These are phyloP conservation scores for Lepraria neglecta DNA, from an alignment of 495 filamentous ascomycete species.

Conservation along the genomic window DNA sequence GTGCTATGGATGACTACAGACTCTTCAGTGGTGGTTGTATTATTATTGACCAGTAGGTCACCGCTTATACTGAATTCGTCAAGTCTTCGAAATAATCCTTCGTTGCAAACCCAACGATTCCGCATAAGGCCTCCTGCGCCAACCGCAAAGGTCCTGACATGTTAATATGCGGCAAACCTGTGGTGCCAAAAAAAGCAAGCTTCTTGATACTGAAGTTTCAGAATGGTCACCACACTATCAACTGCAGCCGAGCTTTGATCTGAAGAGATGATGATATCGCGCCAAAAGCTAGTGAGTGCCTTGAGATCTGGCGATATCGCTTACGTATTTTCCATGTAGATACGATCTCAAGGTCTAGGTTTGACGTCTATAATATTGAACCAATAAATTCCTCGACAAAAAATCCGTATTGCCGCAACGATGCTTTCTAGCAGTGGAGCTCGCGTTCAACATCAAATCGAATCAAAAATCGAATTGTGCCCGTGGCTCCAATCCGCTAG, in stretches of 20 bases:
- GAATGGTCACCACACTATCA: not conserved
- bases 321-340: conserved; percentile 6
- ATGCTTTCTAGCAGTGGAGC: not conserved
- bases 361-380: not conserved
- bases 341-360: conserved; percentile 7
- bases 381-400: not conserved
- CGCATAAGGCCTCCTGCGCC: not conserved
- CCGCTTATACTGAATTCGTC: too few species aligned
- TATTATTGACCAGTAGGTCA: not conserved
- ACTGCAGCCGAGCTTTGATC: not conserved
- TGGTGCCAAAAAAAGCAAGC: not conserved
- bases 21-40: not conserved
- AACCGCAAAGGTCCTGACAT: conserved; percentile 1
- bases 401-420: not conserved
- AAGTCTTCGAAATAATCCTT: too few species aligned
- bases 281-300: not conserved
- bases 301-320: conserved; percentile 2
- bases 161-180: conserved; percentile 1
- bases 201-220: not conserved
- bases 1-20: not conserved
- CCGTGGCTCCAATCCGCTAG: not conserved
- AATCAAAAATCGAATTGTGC: not conserved
- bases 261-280: conserved; percentile 4
- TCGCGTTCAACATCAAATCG: not conserved
- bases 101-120: too few species aligned